Percentiles rank a stretch among this genome's conserved stretches.
These are phyloP conservation scores for Verticillium longisporum DNA, from an alignment of 2,329 filamentous ascomycete genomes.

Conservation along the genomic window DNA sequence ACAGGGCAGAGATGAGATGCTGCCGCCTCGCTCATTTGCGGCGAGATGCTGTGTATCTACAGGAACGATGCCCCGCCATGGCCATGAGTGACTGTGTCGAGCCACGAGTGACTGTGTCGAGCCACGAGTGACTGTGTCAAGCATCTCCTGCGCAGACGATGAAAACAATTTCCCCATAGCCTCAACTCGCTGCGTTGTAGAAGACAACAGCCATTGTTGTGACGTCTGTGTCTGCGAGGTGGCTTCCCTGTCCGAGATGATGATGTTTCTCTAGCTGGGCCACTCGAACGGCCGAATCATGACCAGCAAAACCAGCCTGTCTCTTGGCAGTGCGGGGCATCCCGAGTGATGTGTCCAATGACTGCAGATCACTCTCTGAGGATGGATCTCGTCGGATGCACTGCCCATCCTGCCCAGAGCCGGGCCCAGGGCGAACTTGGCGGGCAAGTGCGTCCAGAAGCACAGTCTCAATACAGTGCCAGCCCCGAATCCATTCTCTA, in stretches of 20 bases:
- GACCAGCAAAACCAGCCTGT: conserved; percentile 6
- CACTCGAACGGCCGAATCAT: conserved; percentile 4
- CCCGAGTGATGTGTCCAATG: conserved; percentile 1
- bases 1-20: not conserved
- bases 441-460: not conserved
- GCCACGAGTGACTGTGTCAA: no score
- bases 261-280: not conserved
- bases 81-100: no score
- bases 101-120: no score
- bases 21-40: not conserved
- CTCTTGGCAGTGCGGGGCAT: conserved; percentile 5
- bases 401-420: not conserved
- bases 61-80: no score
- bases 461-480: not conserved
- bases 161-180: no score
- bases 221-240: not conserved
- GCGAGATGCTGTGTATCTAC: not conserved
- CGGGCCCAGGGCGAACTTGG: not conserved
- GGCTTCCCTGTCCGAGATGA: not conserved
- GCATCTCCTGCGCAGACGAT: no score
- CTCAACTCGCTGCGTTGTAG: no score
- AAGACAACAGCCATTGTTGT: not conserved
- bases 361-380: not conserved
- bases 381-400: not conserved
- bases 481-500: not conserved